Conservation (phyloP, 202 grass and related monocot species). For the Hordeum pubiflorum region DNA sequence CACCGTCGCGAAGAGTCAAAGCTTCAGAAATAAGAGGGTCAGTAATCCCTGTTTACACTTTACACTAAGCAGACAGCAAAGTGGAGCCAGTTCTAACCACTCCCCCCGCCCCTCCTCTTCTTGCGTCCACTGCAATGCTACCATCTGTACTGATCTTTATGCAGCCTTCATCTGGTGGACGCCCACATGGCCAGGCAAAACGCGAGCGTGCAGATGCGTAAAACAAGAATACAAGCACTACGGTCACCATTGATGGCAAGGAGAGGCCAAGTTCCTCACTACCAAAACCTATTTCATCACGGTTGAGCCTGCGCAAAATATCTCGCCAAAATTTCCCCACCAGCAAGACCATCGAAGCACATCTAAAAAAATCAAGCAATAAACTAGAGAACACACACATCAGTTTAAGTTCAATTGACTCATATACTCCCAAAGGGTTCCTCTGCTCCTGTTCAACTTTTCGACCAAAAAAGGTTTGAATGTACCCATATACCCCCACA, state of each 20-base stretch:
- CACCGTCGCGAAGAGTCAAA: too few relatives aligned
- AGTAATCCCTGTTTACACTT: too few relatives aligned
- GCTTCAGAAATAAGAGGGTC: too few relatives aligned
- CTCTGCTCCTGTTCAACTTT: not conserved
- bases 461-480: constrained; percentile 5
- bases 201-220: too few relatives aligned
- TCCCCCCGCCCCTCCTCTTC: too few relatives aligned
- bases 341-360: not conserved
- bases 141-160: too few relatives aligned
- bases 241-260: not conserved
- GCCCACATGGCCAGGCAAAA: too few relatives aligned
- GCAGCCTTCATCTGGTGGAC: too few relatives aligned
- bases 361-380: not conserved
- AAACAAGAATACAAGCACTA: not conserved
- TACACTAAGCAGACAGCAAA: too few relatives aligned
- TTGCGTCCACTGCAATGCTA: too few relatives aligned
- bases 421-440: not conserved
- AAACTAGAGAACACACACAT: not conserved
- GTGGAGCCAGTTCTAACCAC: too few relatives aligned
- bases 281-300: not conserved
- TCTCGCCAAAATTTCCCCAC: not conserved
- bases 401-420: not conserved
- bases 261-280: not conserved
- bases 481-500: constrained; percentile 11
- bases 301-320: not conserved